These are phyloP conservation scores for Penicillium psychrosexuale DNA, from an alignment of 2,329 filamentous ascomycete species.

Conservation along the genomic window DNA sequence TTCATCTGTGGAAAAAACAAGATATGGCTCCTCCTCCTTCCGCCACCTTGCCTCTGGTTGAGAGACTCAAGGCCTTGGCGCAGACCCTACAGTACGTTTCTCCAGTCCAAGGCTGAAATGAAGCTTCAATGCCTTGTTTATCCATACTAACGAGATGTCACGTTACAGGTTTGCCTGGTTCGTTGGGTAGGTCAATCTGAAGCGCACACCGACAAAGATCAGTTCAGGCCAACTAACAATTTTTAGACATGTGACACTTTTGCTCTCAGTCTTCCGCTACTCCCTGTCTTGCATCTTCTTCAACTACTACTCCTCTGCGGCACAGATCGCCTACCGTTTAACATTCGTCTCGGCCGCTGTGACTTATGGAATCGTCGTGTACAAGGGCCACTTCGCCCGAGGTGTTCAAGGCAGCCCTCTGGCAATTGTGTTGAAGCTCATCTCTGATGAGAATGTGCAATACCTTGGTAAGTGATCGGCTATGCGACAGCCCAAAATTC, in stretches of 20 bases:
- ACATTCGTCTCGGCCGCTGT: conserved; percentile 85
- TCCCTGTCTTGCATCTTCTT: conserved; percentile 80
- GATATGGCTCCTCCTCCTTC: conserved; percentile 70
- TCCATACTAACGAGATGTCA: conserved; percentile 32
- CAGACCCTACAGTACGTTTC: conserved; percentile 84
- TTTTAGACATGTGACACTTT: conserved; percentile 76
- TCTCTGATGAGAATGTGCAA: conserved; percentile 93
- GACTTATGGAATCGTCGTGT: conserved; percentile 97
- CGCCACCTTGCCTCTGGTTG: conserved; percentile 64
- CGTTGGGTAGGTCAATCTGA: conserved; percentile 60
- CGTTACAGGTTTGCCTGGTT: conserved; percentile 65
- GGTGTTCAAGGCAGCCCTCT: conserved; percentile 65
- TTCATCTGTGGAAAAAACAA: not conserved
- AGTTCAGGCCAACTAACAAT: conserved; percentile 22
- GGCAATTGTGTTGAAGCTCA: conserved; percentile 62
- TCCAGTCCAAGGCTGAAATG: conserved; percentile 9
- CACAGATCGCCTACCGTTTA: conserved; percentile 80
- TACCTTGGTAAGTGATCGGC: conserved; percentile 71
- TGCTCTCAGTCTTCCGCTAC: conserved; percentile 81
- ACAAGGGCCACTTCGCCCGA: conserved; percentile 90
- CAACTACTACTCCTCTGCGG: conserved; percentile 76
- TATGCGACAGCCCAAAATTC: not conserved
- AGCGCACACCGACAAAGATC: not conserved
- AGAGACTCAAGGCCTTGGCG: conserved; percentile 73
- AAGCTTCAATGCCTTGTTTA: conserved; percentile 9